These are phyloP conservation scores for Fusarium irregulare DNA, from an alignment of 2,329 filamentous ascomycete species.

Conservation along the genomic window DNA sequence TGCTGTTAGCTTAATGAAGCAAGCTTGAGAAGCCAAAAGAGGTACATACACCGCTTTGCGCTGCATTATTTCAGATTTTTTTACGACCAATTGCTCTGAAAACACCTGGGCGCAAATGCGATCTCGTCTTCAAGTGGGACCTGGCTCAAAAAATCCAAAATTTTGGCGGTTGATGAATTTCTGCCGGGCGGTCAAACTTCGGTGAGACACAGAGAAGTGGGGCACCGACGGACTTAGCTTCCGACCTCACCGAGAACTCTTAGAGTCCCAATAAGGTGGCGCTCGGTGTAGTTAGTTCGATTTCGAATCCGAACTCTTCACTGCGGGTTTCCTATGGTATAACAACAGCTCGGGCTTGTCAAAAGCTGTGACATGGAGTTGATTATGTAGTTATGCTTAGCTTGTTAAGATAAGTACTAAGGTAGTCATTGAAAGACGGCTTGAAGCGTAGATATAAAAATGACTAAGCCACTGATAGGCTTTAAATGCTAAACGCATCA, in stretches of 20 bases:
- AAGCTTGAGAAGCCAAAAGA: accelerated
- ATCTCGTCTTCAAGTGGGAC: constrained; percentile 43
- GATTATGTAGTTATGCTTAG: background rate
- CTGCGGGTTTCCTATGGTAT: background rate
- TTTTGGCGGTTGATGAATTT: constrained; percentile 51
- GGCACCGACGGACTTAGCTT: constrained; percentile 3
- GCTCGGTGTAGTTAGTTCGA: background rate
- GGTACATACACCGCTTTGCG: constrained; percentile 66
- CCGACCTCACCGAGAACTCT: constrained; percentile 10
- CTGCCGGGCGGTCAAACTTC: constrained; percentile 54
- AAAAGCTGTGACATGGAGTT: background rate
- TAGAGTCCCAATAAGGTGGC: background rate
- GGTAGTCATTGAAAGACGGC: background rate
- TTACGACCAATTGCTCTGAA: constrained; percentile 44
- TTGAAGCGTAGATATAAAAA: background rate
- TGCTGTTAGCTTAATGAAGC: constrained; percentile 12
- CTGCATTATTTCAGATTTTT: constrained; percentile 60
- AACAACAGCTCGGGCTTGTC: background rate
- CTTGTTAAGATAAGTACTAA: background rate
- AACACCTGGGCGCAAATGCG: constrained; percentile 47
- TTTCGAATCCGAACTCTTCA: background rate
- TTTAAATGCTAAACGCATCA: background rate
- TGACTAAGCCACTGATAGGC: too few relatives aligned
- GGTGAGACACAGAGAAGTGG: constrained; percentile 31
- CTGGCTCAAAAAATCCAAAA: constrained; percentile 52